Evolutionary conservation across 768 basidiomycete species (phyloP).

Genomic region (Amanita pseudoporphyria): DNA sequence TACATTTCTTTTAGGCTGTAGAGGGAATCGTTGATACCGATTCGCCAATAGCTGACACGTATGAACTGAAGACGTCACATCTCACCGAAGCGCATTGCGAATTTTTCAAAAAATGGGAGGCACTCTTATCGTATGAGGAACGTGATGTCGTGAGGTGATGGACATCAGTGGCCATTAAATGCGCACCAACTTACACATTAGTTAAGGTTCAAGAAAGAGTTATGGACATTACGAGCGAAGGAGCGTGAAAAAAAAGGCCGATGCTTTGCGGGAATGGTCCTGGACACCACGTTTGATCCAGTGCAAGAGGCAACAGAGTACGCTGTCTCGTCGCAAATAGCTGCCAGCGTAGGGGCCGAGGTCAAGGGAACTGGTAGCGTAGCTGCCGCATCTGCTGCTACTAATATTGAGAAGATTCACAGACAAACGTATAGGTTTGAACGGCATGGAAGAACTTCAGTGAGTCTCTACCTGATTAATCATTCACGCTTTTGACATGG

Average conservation of each 20-base stretch:
- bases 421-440: slow-evolving; percentile 71
- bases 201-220: slow-evolving; percentile 69
- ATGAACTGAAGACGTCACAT: slow-evolving; percentile 72
- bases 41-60: slow-evolving; percentile 57
- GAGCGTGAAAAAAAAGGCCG: slow-evolving; percentile 77
- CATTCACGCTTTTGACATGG: not conserved
- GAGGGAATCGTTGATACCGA: slow-evolving; percentile 48
- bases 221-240: slow-evolving; percentile 84
- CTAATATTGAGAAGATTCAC: slow-evolving; percentile 48
- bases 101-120: slow-evolving; percentile 92
- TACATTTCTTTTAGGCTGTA: slow-evolving; percentile 40
- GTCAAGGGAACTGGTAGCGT: slow-evolving; percentile 4
- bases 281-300: slow-evolving; percentile 37
- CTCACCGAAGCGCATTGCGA: slow-evolving; percentile 52
- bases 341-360: slow-evolving; percentile 1
- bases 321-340: not conserved
- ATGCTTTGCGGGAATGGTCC: slow-evolving; percentile 75
- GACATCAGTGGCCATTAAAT: not conserved
- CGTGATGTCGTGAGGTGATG: slow-evolving; percentile 50
- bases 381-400: slow-evolving; percentile 11
- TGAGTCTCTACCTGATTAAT: not conserved
- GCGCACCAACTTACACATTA: not conserved
- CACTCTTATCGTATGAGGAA: slow-evolving; percentile 76
- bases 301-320: slow-evolving; percentile 8
- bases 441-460: slow-evolving; percentile 14